Percentiles rank a stretch among this genome's conserved stretches.
These are phyloP conservation scores for Annulohypoxylon maeteangense DNA, from an alignment of 495 filamentous ascomycete genomes.

Conservation along the genomic window DNA sequence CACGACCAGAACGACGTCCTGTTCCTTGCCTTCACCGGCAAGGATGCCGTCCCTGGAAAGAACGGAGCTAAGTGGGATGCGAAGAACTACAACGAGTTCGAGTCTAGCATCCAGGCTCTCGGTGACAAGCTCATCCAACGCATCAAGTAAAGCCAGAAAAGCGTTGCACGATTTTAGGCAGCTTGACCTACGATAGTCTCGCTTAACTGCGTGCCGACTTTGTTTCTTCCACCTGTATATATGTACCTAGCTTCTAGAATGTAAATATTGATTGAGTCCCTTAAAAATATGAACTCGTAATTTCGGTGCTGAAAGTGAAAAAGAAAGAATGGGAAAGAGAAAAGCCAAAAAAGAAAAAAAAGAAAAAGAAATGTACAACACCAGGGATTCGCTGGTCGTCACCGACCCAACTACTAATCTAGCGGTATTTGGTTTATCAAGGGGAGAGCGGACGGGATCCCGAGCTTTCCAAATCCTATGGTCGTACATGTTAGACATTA, in stretches of 20 bases:
- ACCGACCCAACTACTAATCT: slow-evolving; percentile 62
- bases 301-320: too few species aligned
- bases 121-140: slow-evolving; percentile 56
- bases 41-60: slow-evolving; percentile 59
- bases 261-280: neutral
- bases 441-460: slow-evolving; percentile 62
- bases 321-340: too few species aligned
- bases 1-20: slow-evolving; percentile 63
- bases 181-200: neutral
- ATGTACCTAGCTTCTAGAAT: slow-evolving; percentile 1
- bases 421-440: slow-evolving; percentile 51
- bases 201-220: neutral
- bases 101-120: slow-evolving; percentile 58
- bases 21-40: slow-evolving; percentile 66
- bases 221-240: neutral
- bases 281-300: neutral
- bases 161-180: neutral
- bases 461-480: slow-evolving; percentile 49
- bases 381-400: slow-evolving; percentile 60
- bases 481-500: neutral
- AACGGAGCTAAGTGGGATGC: slow-evolving; percentile 62
- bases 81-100: slow-evolving; percentile 56
- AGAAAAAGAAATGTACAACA: slow-evolving; percentile 48
- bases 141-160: slow-evolving; percentile 8
- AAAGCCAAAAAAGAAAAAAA: neutral